Conservation (phyloP, 2,329 filamentous ascomycete species). For the Stemphylium vesicarium region DNA sequence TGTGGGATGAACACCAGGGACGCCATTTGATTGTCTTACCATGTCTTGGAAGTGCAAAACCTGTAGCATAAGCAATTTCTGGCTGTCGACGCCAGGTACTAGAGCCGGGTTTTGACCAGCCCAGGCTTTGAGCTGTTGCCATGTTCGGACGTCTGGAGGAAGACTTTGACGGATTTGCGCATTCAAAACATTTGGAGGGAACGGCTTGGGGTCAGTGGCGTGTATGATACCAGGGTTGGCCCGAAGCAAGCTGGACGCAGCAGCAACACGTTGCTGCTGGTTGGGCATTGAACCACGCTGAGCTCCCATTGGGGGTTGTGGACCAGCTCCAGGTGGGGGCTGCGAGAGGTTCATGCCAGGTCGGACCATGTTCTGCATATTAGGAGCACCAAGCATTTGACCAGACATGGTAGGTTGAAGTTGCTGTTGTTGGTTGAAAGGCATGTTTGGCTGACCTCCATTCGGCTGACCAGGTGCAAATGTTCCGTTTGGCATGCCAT, state of each 20-base stretch:
- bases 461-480: slow-evolving; percentile 27
- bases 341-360: slow-evolving; percentile 40
- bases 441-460: slow-evolving; percentile 36
- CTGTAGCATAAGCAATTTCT: slow-evolving; percentile 46
- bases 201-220: slow-evolving; percentile 39
- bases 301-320: slow-evolving; percentile 30
- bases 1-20: slow-evolving; percentile 26
- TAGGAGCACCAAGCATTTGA: slow-evolving; percentile 37
- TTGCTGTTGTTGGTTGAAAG: slow-evolving; percentile 39
- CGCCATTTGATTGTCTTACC: slow-evolving; percentile 34
- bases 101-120: slow-evolving; percentile 53
- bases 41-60: slow-evolving; percentile 54
- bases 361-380: slow-evolving; percentile 34
- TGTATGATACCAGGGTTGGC: slow-evolving; percentile 45
- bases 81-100: slow-evolving; percentile 31
- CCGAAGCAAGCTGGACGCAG: slow-evolving; percentile 36
- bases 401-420: slow-evolving; percentile 29
- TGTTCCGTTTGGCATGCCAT: slow-evolving; percentile 30
- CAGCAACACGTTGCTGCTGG: slow-evolving; percentile 37
- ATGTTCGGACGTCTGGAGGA: slow-evolving; percentile 60
- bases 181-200: slow-evolving; percentile 39
- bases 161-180: slow-evolving; percentile 38
- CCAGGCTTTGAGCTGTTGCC: slow-evolving; percentile 64
- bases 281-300: slow-evolving; percentile 33
- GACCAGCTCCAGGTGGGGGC: slow-evolving; percentile 31